Percentiles rank a stretch among this genome's conserved stretches.
Conservation (phyloP, 139 green algal genomes). For the Ostreobium quekettii region DNA sequence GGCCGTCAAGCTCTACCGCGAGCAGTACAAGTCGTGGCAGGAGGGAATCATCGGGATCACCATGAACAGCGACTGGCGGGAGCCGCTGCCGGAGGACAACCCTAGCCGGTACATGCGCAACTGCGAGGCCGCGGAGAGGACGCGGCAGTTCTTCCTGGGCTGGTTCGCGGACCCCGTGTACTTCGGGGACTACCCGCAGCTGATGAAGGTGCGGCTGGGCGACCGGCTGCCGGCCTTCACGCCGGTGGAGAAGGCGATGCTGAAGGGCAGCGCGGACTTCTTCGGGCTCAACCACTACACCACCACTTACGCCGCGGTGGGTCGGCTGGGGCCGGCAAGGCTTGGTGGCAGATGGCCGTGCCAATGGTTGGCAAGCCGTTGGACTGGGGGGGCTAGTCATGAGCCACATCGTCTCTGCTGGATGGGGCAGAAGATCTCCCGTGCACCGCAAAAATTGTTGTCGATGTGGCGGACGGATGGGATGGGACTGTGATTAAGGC, state of each 20-base stretch:
- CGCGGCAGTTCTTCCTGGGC: slow-evolving; percentile 32
- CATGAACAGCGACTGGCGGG: slow-evolving; percentile 34
- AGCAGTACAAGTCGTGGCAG: slow-evolving; percentile 14
- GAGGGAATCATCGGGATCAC: slow-evolving; percentile 36
- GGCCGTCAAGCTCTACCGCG: slow-evolving; percentile 17
- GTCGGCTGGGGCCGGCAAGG: too few species aligned
- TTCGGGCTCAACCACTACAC: slow-evolving; percentile 49
- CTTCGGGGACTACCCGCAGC: slow-evolving; percentile 32
- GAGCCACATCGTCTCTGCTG: background rate
- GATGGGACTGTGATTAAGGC: too few species aligned
- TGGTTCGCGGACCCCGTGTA: slow-evolving; percentile 40
- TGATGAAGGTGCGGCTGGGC: slow-evolving; percentile 31
- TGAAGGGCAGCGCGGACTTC: slow-evolving; percentile 30
- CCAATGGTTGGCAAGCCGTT: background rate
- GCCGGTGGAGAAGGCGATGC: slow-evolving; percentile 14
- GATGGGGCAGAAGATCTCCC: too few species aligned
- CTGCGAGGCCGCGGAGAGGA: slow-evolving; percentile 28
- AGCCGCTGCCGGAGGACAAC: slow-evolving; percentile 24
- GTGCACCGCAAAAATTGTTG: too few species aligned
- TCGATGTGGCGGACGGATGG: too few species aligned
- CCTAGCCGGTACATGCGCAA: slow-evolving; percentile 19
- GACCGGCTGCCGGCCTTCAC: slow-evolving; percentile 38
- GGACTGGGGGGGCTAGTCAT: too few species aligned
- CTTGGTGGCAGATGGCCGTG: background rate
- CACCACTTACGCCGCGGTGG: slow-evolving; percentile 24